Evolutionary conservation across 805 yeast species (phyloP), one percentile per base, ranked within the genome.

Genomic region (Isabelozyma heimii): DNA sequence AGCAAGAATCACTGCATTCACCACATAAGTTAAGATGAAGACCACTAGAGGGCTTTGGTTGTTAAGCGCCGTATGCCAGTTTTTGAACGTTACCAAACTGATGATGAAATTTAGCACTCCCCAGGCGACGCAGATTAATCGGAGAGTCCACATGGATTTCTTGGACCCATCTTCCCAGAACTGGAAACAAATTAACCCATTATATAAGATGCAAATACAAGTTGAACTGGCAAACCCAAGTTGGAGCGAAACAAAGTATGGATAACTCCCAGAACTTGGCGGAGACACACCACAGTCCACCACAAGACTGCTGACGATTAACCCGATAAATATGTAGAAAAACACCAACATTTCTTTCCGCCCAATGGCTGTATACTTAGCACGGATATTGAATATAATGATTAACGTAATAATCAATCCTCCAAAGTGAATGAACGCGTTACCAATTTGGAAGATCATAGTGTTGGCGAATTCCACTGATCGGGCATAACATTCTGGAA

Each of bases 201-300:
- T 85, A 46, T 82, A 73, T 61, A 88, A 70, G 46, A 92, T 65
- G 39, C 87, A 68, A 74, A 85, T 75, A 60, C 96, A 87, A 33
- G 84, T 77, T 0, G 88, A 85, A 10, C 91, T 83, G 0, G 87
- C 77, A 15, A 89, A 59, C 0, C 92, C 97, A 17, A 85, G 63
- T 64, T 92, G 97, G 6, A 85, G 74, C 12, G 94, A 83, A 4
- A 89, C 97, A 63, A 91, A 87, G 64, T 87, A 91, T 1, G 89
- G 87, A 61, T 83, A 92, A 4, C 89, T 74, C 2, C 62, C 60
- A 1, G 94, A 81, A 2, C 91, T 87, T 1, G 96, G 94, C 1
- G 98, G 97, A 10, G 88, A 79, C 1, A 92, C 97, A 15, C 98
- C 98, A 54, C 95, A 84, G 61, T 92, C 97, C 4, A 90, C 95